Evolutionary conservation across 2,329 filamentous ascomycete genomes (phyloP), one percentile per base, ranked within the genome.

Genomic region (Mariannaea elegans): DNA sequence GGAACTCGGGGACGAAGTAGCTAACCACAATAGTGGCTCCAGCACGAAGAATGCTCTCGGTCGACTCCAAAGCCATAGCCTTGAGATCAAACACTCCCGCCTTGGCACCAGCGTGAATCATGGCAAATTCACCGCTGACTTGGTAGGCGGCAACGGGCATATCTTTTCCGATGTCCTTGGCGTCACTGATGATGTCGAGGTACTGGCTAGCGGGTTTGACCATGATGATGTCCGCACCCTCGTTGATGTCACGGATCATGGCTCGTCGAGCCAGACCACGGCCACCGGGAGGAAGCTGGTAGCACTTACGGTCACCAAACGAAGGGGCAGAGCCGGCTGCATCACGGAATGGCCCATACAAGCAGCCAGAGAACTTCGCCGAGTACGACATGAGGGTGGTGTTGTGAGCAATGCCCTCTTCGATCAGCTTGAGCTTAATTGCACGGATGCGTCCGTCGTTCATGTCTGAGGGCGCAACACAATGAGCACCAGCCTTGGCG

Each of bases 211-310:
- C 95, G 2, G 95, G 95, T 84, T 99, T 99, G 63, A 99, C 95
- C 94, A 99, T 97, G 78, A 99, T 97, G 68, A 97, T 93, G 73
- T 99, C 95, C 18, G 95, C 95, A 23, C 95, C 95, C 79, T 99
- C 95, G 65, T 84, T 85, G 67, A 99, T 94, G 74, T 99, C 95
- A 67, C 95, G 87, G 38, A 88, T 81, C 65, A 99, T 97, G 47
- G 95, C 95, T 67, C 95, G 88, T 65, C 95, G 88, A 14, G 95
- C 95, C 42, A 99, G 87, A 31, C 95, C 95, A 49, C 95, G 90
- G 23, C 94, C 95, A 62, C 94, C 94, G 0, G 93, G 93, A 2
- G 95, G 95, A 10, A 99, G 86, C 80, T 99, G 95, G 81, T 99
- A 99, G 85, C 95, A 98, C 76, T 91, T 90, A 69, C 95, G 88